Conservation (phyloP, 768 basidiomycete genomes). For the Boletus pseudo-olivaceus region DNA sequence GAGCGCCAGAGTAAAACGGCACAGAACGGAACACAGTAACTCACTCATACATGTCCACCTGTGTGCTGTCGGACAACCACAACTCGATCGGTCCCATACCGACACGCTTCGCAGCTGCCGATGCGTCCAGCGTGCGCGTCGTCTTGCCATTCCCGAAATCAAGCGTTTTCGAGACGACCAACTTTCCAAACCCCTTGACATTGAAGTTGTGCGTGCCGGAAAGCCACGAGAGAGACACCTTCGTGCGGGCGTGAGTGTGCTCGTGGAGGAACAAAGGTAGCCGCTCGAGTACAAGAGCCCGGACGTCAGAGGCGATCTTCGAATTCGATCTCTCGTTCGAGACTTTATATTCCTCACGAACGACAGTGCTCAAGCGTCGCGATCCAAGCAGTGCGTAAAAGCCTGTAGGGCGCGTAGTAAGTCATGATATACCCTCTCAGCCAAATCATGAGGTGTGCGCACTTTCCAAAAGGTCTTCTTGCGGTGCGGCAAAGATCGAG, state of each 20-base stretch:
- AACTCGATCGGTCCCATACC: conserved; percentile 64
- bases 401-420: conserved; percentile 34
- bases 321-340: conserved; percentile 48
- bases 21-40: conserved; percentile 29
- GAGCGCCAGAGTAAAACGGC: background rate
- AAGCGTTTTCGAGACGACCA: conserved; percentile 61
- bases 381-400: conserved; percentile 82
- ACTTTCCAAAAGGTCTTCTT: conserved; percentile 92
- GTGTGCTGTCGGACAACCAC: conserved; percentile 70
- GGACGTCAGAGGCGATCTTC: conserved; percentile 48
- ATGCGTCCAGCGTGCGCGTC: conserved; percentile 61
- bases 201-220: conserved; percentile 60
- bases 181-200: conserved; percentile 64
- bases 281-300: conserved; percentile 70
- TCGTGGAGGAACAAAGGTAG: conserved; percentile 91
- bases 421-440: background rate
- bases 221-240: conserved; percentile 65
- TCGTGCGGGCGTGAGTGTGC: conserved; percentile 63
- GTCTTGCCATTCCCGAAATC: conserved; percentile 46
- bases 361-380: conserved; percentile 61
- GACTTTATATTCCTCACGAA: conserved; percentile 74
- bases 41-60: conserved; percentile 91
- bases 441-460: background rate
- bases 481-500: conserved; percentile 72
- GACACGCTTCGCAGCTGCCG: conserved; percentile 61